Conservation (phyloP, 1,284 basidiomycete genomes). For the Ceratobasidium sp. region DNA sequence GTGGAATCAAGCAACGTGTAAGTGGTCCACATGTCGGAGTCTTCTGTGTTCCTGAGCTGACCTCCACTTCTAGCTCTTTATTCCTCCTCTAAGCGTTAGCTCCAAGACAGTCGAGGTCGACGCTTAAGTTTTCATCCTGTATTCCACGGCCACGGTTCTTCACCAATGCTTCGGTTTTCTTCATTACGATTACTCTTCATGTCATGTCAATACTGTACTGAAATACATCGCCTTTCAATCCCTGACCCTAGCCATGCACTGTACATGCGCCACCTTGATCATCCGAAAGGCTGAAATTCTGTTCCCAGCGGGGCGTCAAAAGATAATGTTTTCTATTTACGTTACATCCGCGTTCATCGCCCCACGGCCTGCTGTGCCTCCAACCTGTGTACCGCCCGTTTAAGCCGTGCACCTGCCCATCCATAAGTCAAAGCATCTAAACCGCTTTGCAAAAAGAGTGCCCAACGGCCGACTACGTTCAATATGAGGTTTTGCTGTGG, state of each 20-base stretch:
- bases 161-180: background rate
- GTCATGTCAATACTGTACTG: conserved; percentile 30
- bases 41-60: conserved; percentile 16
- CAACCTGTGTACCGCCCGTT: conserved; percentile 27
- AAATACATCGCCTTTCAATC: conserved; percentile 19
- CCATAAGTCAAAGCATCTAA: conserved; percentile 39
- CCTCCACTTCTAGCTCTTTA: conserved; percentile 22
- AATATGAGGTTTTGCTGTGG: conserved; percentile 5
- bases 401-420: conserved; percentile 36
- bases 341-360: background rate
- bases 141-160: conserved; percentile 1
- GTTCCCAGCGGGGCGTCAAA: background rate
- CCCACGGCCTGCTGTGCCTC: conserved; percentile 7
- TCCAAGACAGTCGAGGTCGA: conserved; percentile 41
- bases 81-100: conserved; percentile 28
- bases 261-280: conserved; percentile 26
- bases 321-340: conserved; percentile 6
- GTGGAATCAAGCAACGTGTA: conserved; percentile 84
- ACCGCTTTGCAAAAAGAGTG: conserved; percentile 26
- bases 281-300: conserved; percentile 8
- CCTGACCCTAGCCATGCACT: conserved; percentile 13
- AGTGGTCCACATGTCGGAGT: conserved; percentile 52
- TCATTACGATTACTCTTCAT: conserved; percentile 8
- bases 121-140: conserved; percentile 18
- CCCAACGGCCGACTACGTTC: conserved; percentile 26